Evolutionary conservation across 306 rosid species (phyloP).

Genomic region (Medicago arabica): DNA sequence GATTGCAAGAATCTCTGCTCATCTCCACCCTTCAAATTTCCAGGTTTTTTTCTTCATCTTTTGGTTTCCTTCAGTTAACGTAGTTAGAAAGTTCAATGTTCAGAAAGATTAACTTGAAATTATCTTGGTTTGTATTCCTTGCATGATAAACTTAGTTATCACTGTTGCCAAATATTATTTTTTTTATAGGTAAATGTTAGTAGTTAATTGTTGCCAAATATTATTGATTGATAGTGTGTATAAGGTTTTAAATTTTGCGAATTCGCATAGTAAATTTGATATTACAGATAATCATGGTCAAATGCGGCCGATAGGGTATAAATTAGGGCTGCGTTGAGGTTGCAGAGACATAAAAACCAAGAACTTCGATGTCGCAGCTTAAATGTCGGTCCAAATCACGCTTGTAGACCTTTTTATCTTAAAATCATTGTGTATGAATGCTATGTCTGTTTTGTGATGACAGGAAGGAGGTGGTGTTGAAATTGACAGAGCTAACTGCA

Average conservation of each 20-base stretch:
- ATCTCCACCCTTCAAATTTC: conserved; percentile 69
- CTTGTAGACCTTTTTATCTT: neutral
- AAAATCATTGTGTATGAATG: conserved; percentile 14
- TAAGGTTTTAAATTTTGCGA: neutral
- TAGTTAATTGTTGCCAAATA: neutral
- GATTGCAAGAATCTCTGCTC: conserved; percentile 72
- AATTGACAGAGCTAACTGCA: conserved; percentile 49
- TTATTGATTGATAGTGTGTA: neutral
- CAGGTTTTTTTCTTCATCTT: conserved; percentile 55
- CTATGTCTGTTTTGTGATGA: conserved; percentile 15
- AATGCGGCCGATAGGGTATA: neutral
- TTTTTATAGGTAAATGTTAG: too few relatives aligned
- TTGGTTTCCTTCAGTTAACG: conserved; percentile 4
- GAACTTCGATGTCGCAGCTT: neutral
- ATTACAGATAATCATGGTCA: neutral
- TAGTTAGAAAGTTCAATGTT: conserved; percentile 23
- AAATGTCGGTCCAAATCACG: neutral
- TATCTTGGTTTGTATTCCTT: conserved; percentile 12
- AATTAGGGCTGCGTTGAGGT: neutral
- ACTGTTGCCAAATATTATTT: neutral
- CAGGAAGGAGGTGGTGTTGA: conserved; percentile 47
- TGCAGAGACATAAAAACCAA: neutral
- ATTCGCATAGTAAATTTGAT: neutral
- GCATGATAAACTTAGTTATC: neutral
- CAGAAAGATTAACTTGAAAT: neutral